A percentile compares a stretch with the other conserved stretches of the same genome.
phyloP scores from a whole-genome alignment of 331 rosid species.

The Rhamnella rubrinervis region DNA sequence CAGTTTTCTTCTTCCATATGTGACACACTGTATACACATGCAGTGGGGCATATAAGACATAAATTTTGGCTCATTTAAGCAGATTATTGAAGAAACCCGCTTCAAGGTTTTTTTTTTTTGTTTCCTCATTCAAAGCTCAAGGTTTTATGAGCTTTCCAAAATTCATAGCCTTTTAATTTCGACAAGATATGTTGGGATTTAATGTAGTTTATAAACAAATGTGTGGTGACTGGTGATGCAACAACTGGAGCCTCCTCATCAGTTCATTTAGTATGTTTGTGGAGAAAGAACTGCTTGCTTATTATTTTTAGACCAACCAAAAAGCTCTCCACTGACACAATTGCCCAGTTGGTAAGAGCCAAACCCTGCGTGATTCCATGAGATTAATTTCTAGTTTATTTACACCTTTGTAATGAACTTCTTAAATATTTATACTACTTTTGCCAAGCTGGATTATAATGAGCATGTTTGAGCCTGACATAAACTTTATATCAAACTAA shows the following conservation, averaged over 20 bases:
- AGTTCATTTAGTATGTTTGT: conserved; percentile 48
- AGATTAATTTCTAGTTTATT: not conserved
- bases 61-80: conserved; percentile 30
- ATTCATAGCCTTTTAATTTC: conserved; percentile 30
- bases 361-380: not conserved
- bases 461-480: too few species aligned
- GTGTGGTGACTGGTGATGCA: conserved; percentile 24
- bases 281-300: not conserved
- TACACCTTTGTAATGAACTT: too few species aligned
- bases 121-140: not conserved
- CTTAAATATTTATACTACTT: too few species aligned
- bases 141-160: conserved; percentile 26
- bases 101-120: not conserved
- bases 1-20: conserved; percentile 33
- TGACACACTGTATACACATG: conserved; percentile 2
- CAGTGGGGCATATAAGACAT: conserved; percentile 23
- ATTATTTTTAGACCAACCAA: conserved; percentile 13
- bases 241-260: conserved; percentile 24
- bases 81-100: conserved; percentile 21
- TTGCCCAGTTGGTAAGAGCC: not conserved
- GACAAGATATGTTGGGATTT: not conserved
- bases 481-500: too few species aligned
- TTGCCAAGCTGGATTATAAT: too few species aligned
- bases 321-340: conserved; percentile 4
- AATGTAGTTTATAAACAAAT: conserved; percentile 20